phyloP scores from a whole-genome alignment of 139 green algal species.

The Chlamydomonas incerta region DNA sequence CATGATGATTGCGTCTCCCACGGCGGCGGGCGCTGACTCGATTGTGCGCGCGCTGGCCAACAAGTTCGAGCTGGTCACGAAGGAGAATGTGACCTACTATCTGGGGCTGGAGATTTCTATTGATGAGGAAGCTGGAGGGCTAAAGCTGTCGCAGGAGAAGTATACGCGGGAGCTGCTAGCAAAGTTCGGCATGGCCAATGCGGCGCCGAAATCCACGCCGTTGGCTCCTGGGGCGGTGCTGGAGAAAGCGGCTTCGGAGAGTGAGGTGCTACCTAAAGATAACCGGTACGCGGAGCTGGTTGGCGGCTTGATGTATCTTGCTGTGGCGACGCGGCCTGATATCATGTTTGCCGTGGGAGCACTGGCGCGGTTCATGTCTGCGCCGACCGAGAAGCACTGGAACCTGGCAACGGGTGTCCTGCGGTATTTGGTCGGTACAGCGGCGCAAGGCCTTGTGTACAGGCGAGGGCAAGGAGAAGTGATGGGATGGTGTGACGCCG shows the following conservation, averaged over 20 bases:
- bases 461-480: neutral
- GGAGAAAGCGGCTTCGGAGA: neutral
- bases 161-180: neutral
- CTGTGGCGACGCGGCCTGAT: slow-evolving; percentile 53
- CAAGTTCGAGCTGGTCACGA: neutral
- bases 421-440: slow-evolving; percentile 46
- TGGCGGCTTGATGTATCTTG: slow-evolving; percentile 50
- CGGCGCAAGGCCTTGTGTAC: slow-evolving; percentile 30
- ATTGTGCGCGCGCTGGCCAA: neutral
- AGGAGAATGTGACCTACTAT: neutral
- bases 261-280: neutral
- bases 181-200: neutral
- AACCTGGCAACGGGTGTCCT: slow-evolving; percentile 39
- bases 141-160: neutral
- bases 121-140: neutral
- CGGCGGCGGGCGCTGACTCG: too few relatives aligned
- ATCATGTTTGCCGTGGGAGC: slow-evolving; percentile 52
- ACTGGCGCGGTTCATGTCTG: neutral
- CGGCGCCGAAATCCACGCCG: too few relatives aligned
- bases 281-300: slow-evolving; percentile 29
- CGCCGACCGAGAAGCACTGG: slow-evolving; percentile 43
- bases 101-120: neutral
- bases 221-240: neutral
- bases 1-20: slow-evolving; percentile 23
- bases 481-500: slow-evolving; percentile 59